Percentiles rank a stretch among this genome's conserved stretches.
These are phyloP conservation scores for Westerdykella sp. DNA, from an alignment of 2,329 filamentous ascomycete species.

Conservation along the genomic window DNA sequence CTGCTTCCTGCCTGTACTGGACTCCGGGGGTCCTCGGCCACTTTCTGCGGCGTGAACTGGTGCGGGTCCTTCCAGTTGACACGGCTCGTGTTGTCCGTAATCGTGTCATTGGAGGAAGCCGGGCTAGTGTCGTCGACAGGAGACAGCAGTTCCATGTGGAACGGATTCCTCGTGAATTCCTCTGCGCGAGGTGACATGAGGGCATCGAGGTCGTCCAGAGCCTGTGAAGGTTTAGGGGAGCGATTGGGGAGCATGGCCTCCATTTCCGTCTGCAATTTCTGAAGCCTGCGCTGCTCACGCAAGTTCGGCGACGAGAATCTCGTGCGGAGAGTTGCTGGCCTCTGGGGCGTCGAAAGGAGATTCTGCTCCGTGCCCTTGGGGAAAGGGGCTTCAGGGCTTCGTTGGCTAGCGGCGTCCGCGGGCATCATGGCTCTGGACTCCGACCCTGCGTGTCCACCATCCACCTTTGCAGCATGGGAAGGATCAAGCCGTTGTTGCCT, in stretches of 20 bases:
- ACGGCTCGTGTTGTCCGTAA: slow-evolving; percentile 25
- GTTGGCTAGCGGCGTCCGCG: slow-evolving; percentile 6
- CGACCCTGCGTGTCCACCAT: slow-evolving; percentile 21
- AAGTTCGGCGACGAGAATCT: slow-evolving; percentile 38
- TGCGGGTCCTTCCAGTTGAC: slow-evolving; percentile 23
- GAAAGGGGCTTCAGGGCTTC: background rate
- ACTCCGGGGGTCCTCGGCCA: slow-evolving; percentile 64
- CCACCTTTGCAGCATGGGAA: slow-evolving; percentile 7
- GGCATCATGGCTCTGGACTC: slow-evolving; percentile 8
- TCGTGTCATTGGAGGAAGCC: slow-evolving; percentile 27
- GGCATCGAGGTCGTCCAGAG: slow-evolving; percentile 43
- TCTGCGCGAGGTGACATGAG: slow-evolving; percentile 66
- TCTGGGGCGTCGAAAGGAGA: slow-evolving; percentile 27
- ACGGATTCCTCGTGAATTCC: slow-evolving; percentile 58
- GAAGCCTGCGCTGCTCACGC: slow-evolving; percentile 32
- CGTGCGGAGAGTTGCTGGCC: slow-evolving; percentile 21
- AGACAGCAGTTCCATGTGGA: slow-evolving; percentile 29
- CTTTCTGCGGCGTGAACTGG: slow-evolving; percentile 50
- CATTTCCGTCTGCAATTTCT: slow-evolving; percentile 37
- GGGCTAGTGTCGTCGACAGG: slow-evolving; percentile 23
- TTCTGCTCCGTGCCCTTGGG: slow-evolving; percentile 7
- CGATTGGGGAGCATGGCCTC: slow-evolving; percentile 31
- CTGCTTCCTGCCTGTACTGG: slow-evolving; percentile 68
- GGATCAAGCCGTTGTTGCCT: slow-evolving; percentile 7
- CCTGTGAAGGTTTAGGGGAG: slow-evolving; percentile 19